Conservation (phyloP, 352 stramenopile species). For the Globisporangium abappressorium region DNA sequence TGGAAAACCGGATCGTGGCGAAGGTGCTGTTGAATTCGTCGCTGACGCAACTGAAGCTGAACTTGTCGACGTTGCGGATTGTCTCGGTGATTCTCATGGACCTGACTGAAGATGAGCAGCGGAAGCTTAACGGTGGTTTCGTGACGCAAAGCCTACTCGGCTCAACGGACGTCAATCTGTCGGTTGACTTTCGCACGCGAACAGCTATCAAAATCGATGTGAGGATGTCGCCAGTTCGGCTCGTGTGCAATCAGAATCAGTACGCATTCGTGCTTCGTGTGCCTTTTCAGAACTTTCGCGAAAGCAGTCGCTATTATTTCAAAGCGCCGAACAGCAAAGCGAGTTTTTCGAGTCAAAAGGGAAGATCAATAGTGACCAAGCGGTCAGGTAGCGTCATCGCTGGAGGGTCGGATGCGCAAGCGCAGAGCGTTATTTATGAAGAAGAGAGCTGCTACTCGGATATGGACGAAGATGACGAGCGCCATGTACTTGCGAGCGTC, state of each 20-base stretch:
- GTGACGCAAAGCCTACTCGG: conserved; percentile 70
- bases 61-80: conserved; percentile 62
- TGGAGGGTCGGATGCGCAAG: conserved; percentile 11
- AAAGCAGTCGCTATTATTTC: conserved; percentile 55
- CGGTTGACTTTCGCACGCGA: conserved; percentile 60
- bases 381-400: conserved; percentile 7
- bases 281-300: conserved; percentile 71
- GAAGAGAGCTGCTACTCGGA: conserved; percentile 22
- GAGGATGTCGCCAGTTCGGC: conserved; percentile 50
- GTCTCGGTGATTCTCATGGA: conserved; percentile 78
- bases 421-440: conserved; percentile 26
- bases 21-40: conserved; percentile 86
- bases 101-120: conserved; percentile 22
- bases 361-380: not conserved
- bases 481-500: conserved; percentile 53
- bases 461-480: conserved; percentile 42
- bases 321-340: conserved; percentile 2
- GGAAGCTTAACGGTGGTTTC: conserved; percentile 37
- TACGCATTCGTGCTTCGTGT: conserved; percentile 76
- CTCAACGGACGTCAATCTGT: conserved; percentile 55
- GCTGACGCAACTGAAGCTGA: conserved; percentile 64
- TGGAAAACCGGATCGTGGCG: conserved; percentile 74
- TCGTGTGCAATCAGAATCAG: conserved; percentile 84
- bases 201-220: conserved; percentile 55
- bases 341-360: conserved; percentile 4